Evolutionary conservation across 345 rosid species (phyloP).

Genomic region (Eucalyptus pumila): DNA sequence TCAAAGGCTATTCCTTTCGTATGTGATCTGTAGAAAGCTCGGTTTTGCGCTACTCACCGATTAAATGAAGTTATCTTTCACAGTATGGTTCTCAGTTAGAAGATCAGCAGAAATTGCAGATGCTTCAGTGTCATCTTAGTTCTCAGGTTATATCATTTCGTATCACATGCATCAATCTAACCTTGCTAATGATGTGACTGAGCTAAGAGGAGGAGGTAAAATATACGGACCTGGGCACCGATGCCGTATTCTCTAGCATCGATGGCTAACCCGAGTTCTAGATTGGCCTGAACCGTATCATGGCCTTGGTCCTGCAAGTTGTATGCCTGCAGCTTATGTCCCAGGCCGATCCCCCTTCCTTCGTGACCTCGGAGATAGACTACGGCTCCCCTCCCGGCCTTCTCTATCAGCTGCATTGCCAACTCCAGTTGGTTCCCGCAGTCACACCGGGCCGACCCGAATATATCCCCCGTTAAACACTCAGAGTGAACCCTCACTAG

Average conservation of each 20-base stretch:
- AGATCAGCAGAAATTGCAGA: not conserved
- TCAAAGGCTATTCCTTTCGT: not conserved
- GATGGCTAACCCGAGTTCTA: slow-evolving; percentile 72
- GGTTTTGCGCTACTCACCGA: not conserved
- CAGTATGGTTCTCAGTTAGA: not conserved
- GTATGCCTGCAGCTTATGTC: slow-evolving; percentile 78
- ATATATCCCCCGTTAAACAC: slow-evolving; percentile 79
- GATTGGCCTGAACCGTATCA: slow-evolving; percentile 79
- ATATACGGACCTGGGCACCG: slow-evolving; percentile 68
- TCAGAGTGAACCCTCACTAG: slow-evolving; percentile 88
- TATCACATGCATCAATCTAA: not conserved
- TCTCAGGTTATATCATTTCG: not conserved
- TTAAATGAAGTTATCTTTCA: not conserved
- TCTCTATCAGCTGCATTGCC: slow-evolving; percentile 66
- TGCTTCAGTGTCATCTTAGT: not conserved
- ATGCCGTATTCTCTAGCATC: slow-evolving; percentile 87
- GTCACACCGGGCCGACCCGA: slow-evolving; percentile 79
- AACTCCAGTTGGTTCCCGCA: slow-evolving; percentile 76
- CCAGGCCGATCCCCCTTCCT: slow-evolving; percentile 90
- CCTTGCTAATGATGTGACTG: not conserved
- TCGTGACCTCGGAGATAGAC: slow-evolving; percentile 86
- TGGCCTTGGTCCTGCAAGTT: slow-evolving; percentile 87
- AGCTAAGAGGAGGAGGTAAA: not conserved
- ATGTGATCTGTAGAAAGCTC: not conserved
- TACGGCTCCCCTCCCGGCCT: slow-evolving; percentile 61